These are phyloP conservation scores for Colletotrichum spinosum DNA, from an alignment of 2,329 filamentous ascomycete genomes.

Conservation along the genomic window DNA sequence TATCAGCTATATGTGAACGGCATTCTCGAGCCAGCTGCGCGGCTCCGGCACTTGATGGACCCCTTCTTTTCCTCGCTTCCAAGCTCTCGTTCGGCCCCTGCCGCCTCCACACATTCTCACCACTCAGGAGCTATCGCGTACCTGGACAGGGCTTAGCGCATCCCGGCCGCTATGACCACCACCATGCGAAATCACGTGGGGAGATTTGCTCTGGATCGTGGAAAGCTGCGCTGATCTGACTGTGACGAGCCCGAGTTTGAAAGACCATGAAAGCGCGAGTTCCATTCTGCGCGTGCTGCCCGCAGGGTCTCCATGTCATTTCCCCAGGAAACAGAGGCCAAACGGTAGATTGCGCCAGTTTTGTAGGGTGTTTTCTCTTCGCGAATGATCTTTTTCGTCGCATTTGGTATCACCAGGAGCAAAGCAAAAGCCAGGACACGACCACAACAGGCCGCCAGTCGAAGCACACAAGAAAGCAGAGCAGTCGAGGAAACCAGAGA, in stretches of 20 bases:
- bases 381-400: no score
- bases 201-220: neutral
- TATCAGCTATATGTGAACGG: no score
- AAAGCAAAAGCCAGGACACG: no score
- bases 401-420: no score
- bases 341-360: no score
- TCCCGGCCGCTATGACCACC: conserved; percentile 45
- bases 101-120: conserved; percentile 32
- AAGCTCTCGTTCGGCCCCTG: conserved; percentile 28
- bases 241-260: no score
- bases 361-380: no score
- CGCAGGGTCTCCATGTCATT: no score
- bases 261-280: no score
- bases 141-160: conserved; percentile 43
- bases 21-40: conserved; percentile 2
- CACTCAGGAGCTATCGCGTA: conserved; percentile 13
- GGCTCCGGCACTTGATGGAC: conserved; percentile 24
- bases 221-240: neutral
- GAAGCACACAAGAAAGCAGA: conserved; percentile 37
- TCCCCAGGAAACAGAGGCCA: no score
- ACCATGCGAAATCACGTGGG: conserved; percentile 40
- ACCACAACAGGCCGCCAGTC: neutral
- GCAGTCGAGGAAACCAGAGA: conserved; percentile 45
- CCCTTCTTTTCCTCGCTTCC: conserved; percentile 8
- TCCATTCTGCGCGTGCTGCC: no score